Evolutionary conservation across 345 rosid species (phyloP).

Genomic region (Murraya paniculata): DNA sequence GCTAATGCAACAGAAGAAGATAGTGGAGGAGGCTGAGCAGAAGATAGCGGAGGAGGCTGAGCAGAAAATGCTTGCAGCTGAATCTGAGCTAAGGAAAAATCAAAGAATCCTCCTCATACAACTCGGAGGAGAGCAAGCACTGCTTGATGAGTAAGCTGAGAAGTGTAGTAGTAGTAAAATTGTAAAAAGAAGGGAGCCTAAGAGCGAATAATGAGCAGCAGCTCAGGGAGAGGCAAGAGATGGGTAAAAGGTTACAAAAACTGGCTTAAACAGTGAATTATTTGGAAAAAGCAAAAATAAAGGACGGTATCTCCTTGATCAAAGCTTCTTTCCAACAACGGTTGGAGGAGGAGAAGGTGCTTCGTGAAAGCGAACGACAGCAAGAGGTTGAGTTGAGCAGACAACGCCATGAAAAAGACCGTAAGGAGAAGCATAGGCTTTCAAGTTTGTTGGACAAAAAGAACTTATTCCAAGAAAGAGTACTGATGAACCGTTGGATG

Average conservation of each 20-base stretch:
- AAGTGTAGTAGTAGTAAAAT: slow-evolving; percentile 49
- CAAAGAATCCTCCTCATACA: slow-evolving; percentile 69
- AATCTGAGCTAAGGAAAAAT: slow-evolving; percentile 62
- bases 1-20: slow-evolving; percentile 62
- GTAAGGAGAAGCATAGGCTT: slow-evolving; percentile 80
- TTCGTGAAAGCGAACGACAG: slow-evolving; percentile 54
- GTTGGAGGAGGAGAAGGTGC: slow-evolving; percentile 59
- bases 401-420: slow-evolving; percentile 90
- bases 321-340: slow-evolving; percentile 85
- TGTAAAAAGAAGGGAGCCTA: slow-evolving; percentile 65
- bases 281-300: slow-evolving; percentile 60
- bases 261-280: slow-evolving; percentile 59
- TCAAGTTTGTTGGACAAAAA: slow-evolving; percentile 66
- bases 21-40: slow-evolving; percentile 61
- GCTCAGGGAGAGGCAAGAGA: slow-evolving; percentile 89
- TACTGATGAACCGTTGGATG: slow-evolving; percentile 46
- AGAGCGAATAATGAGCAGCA: slow-evolving; percentile 75
- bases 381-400: slow-evolving; percentile 82
- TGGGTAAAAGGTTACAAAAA: slow-evolving; percentile 85
- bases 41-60: slow-evolving; percentile 91
- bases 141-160: slow-evolving; percentile 67
- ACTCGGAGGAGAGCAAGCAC: slow-evolving; percentile 76
- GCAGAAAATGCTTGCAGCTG: slow-evolving; percentile 82
- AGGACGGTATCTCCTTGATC: slow-evolving; percentile 89
- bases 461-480: slow-evolving; percentile 73